Conservation (phyloP, 2,329 filamentous ascomycete species). For the Ophiostoma sp. region DNA sequence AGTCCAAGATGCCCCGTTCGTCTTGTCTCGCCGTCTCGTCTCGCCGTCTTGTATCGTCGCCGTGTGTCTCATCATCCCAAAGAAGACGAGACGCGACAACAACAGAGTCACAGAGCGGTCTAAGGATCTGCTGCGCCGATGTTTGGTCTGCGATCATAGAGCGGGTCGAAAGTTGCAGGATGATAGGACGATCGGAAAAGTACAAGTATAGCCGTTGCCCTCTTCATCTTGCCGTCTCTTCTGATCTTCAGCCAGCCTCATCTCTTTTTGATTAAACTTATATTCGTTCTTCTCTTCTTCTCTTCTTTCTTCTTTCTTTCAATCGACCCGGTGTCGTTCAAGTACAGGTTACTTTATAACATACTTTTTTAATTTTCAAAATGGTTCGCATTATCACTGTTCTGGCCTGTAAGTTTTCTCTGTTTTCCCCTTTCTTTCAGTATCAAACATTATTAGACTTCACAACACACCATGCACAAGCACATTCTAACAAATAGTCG, state of each 20-base stretch:
- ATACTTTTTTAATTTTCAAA: not conserved
- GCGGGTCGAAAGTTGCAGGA: not conserved
- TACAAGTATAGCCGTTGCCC: not conserved
- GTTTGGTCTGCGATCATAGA: not conserved
- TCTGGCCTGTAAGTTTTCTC: not conserved
- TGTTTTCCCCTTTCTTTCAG: too few relatives aligned
- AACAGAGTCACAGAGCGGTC: not conserved
- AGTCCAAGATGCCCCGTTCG: not conserved
- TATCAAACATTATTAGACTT: too few relatives aligned
- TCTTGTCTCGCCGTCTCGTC: not conserved
- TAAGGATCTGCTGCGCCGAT: not conserved
- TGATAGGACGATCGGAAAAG: not conserved
- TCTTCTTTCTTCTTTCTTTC: not conserved
- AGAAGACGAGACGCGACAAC: not conserved
- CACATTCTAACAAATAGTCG: constrained; percentile 26
- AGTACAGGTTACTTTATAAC: constrained; percentile 1
- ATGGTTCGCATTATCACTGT: constrained; percentile 9
- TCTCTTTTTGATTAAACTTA: not conserved
- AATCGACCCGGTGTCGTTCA: not conserved
- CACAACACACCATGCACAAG: not conserved
- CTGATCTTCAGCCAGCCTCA: not conserved
- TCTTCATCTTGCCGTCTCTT: not conserved
- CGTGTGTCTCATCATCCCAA: not conserved
- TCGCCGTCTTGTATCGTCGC: not conserved
- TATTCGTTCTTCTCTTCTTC: not conserved